These are phyloP conservation scores for Corymbia citriodora DNA, from an alignment of 441 rosid genomes.

Conservation along the genomic window DNA sequence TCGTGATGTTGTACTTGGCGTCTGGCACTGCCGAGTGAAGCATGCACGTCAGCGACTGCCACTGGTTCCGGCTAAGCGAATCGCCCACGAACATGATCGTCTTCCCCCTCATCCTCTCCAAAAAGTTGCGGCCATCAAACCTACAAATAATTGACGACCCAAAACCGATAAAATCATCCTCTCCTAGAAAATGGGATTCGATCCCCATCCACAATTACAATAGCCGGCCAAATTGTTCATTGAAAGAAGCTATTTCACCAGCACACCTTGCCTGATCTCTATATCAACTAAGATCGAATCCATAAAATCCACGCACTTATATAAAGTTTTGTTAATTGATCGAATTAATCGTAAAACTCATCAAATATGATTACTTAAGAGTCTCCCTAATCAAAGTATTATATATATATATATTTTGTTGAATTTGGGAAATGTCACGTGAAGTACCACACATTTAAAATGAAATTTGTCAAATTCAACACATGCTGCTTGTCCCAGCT, in stretches of 20 bases:
- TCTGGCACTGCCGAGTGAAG: constrained; percentile 59
- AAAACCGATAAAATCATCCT: not conserved
- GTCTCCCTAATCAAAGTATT: not conserved
- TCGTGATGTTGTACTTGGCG: constrained; percentile 33
- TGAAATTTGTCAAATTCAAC: not conserved
- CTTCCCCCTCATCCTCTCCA: constrained; percentile 55
- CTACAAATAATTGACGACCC: constrained; percentile 12
- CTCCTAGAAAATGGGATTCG: not conserved
- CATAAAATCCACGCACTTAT: accelerated
- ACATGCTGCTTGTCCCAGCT: not conserved
- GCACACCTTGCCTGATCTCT: not conserved
- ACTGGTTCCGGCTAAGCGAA: constrained; percentile 73
- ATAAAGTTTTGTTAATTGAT: not conserved
- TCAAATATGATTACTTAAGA: not conserved
- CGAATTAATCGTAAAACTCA: accelerated
- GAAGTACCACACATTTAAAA: not conserved
- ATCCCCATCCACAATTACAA: not conserved
- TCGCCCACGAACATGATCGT: constrained; percentile 84
- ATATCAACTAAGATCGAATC: not conserved
- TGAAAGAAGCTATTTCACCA: not conserved
- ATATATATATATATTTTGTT: not conserved
- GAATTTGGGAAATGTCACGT: not conserved
- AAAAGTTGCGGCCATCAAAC: constrained; percentile 47
- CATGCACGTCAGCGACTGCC: constrained; percentile 74
- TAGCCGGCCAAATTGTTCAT: too few species aligned